Conservation (phyloP, 495 filamentous ascomycete genomes). For the Aspergillus incahuasiensis region DNA sequence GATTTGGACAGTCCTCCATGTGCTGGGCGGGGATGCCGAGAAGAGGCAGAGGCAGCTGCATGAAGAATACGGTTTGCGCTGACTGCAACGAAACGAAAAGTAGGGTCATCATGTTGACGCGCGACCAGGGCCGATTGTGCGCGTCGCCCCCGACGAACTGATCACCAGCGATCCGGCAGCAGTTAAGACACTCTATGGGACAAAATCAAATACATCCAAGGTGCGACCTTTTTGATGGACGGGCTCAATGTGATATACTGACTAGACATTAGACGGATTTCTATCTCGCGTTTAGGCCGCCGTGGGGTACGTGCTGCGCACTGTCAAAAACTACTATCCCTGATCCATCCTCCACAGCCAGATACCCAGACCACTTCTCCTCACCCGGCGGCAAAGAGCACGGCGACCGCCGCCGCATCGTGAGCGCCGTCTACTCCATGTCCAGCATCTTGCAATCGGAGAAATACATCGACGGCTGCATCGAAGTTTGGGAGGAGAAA, state of each 20-base stretch:
- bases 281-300: slow-evolving; percentile 15
- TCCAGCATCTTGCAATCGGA: slow-evolving; percentile 28
- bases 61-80: slow-evolving; percentile 10
- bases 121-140: slow-evolving; percentile 17
- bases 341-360: not conserved
- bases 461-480: slow-evolving; percentile 24
- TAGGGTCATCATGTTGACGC: not conserved
- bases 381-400: slow-evolving; percentile 24
- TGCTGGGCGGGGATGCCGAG: slow-evolving; percentile 11
- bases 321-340: too few species aligned
- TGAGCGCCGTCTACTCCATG: slow-evolving; percentile 30
- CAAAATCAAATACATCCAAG: slow-evolving; percentile 20
- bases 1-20: slow-evolving; percentile 14
- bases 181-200: slow-evolving; percentile 27
- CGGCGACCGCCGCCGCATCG: slow-evolving; percentile 25
- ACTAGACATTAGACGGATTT: slow-evolving; percentile 12
- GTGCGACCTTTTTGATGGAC: not conserved
- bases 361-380: slow-evolving; percentile 20
- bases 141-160: slow-evolving; percentile 30
- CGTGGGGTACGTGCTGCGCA: slow-evolving; percentile 10
- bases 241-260: not conserved
- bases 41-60: slow-evolving; percentile 11
- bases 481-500: slow-evolving; percentile 18
- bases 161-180: slow-evolving; percentile 22
- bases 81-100: not conserved